Percentiles rank a stretch among this genome's conserved stretches.
Evolutionary conservation across 1,284 basidiomycete genomes (phyloP).

Genomic region (Hymenochaete sp.): DNA sequence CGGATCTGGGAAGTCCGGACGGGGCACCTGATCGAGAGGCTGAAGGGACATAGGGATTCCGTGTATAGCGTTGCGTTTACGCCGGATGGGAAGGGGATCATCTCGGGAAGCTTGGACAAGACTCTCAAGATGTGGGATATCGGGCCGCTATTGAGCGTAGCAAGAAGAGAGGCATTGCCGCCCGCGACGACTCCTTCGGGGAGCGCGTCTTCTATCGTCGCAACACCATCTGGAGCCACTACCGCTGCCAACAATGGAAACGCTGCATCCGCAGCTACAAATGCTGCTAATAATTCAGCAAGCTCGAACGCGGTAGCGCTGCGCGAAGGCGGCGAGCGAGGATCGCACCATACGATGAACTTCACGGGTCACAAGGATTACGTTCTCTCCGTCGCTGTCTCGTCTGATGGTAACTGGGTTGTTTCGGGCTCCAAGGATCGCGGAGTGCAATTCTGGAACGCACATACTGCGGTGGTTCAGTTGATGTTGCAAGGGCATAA

Average conservation of each 20-base stretch:
- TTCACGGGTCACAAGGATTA: constrained; percentile 85
- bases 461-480: constrained; percentile 63
- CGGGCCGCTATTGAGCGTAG: constrained; percentile 30
- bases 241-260: neutral
- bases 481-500: constrained; percentile 87
- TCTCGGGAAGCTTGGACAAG: constrained; percentile 82
- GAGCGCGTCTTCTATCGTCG: no score
- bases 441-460: constrained; percentile 85
- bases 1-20: constrained; percentile 80
- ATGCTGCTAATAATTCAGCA: neutral
- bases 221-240: neutral
- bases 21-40: constrained; percentile 63
- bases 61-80: constrained; percentile 80
- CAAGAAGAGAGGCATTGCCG: constrained; percentile 14
- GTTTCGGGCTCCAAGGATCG: constrained; percentile 89
- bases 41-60: constrained; percentile 77
- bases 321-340: constrained; percentile 29
- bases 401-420: constrained; percentile 81
- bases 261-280: neutral
- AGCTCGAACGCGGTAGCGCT: constrained; percentile 2
- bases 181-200: constrained; percentile 4
- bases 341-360: constrained; percentile 60
- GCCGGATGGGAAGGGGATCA: constrained; percentile 71
- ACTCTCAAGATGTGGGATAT: constrained; percentile 87
- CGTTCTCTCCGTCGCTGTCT: constrained; percentile 72